Conservation (phyloP, 2,329 filamentous ascomycete species). For the Monosporascus sp. region DNA sequence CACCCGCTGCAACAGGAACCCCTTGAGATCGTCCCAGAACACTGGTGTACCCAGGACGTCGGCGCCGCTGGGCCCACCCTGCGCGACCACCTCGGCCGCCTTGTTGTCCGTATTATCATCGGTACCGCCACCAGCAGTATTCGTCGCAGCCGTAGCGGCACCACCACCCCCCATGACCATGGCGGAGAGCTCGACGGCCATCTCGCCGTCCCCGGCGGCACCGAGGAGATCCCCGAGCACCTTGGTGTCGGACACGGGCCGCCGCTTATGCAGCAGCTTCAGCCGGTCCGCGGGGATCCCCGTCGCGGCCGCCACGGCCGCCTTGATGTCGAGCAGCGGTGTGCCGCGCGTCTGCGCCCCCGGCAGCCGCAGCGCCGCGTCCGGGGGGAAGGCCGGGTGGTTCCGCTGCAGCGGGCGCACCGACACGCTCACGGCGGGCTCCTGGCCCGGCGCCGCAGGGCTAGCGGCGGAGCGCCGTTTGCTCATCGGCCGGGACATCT, state of each 20-base stretch:
- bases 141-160: slow-evolving; percentile 36
- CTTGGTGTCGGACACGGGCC: slow-evolving; percentile 74
- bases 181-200: slow-evolving; percentile 67
- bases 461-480: slow-evolving; percentile 34
- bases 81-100: slow-evolving; percentile 38
- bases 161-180: slow-evolving; percentile 86
- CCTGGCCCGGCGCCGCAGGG: slow-evolving; percentile 43
- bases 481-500: slow-evolving; percentile 54
- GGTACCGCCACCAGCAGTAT: slow-evolving; percentile 12
- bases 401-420: slow-evolving; percentile 78
- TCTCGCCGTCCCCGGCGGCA: slow-evolving; percentile 30
- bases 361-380: slow-evolving; percentile 52
- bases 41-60: slow-evolving; percentile 61
- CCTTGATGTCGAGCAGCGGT: slow-evolving; percentile 74
- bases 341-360: slow-evolving; percentile 57
- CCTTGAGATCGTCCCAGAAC: slow-evolving; percentile 84
- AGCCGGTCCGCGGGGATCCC: slow-evolving; percentile 70
- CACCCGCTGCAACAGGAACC: slow-evolving; percentile 73
- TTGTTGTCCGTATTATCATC: too few species aligned
- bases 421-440: slow-evolving; percentile 51
- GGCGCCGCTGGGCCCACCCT: slow-evolving; percentile 45
- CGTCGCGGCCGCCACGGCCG: slow-evolving; percentile 58
- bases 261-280: slow-evolving; percentile 81
- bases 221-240: slow-evolving; percentile 67
- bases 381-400: slow-evolving; percentile 47